Percentiles rank a stretch among this genome's conserved stretches.
Evolutionary conservation across 176 grass and related monocot genomes (phyloP).

Genomic region (Lolium rigidum): DNA sequence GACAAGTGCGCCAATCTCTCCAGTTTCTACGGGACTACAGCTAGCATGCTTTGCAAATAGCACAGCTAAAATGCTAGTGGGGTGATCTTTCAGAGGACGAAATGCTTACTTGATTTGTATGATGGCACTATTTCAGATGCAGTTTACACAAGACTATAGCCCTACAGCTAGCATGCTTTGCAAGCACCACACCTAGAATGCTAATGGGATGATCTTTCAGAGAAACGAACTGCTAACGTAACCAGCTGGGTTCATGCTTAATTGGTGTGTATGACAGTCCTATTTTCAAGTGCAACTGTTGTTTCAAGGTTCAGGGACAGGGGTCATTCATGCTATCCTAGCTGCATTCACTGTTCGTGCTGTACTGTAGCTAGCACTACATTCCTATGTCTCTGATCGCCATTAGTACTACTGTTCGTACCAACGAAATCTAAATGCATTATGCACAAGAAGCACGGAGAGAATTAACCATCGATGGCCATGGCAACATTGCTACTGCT

Average conservation of each 20-base stretch:
- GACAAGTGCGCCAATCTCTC: background rate
- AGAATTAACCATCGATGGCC: background rate
- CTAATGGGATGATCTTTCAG: too few relatives aligned
- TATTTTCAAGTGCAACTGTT: background rate
- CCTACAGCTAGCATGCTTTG: too few relatives aligned
- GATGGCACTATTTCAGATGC: background rate
- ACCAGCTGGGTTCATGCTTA: too few relatives aligned
- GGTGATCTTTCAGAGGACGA: background rate
- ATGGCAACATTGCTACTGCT: background rate
- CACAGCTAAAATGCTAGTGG: background rate
- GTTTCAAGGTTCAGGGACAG: conserved; percentile 24
- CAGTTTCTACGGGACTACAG: background rate
- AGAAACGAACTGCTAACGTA: too few relatives aligned
- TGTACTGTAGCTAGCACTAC: background rate
- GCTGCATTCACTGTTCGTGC: background rate
- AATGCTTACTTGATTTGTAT: background rate
- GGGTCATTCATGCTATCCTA: background rate
- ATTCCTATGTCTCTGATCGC: background rate
- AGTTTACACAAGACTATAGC: too few relatives aligned
- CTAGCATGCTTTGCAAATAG: background rate
- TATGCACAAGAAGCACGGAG: too few relatives aligned
- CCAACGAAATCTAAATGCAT: too few relatives aligned
- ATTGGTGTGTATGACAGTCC: background rate
- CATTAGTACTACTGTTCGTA: background rate
- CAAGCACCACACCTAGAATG: too few relatives aligned